Conservation (phyloP, 2,329 filamentous ascomycete genomes). For the Ceratocystis harringtonii region DNA sequence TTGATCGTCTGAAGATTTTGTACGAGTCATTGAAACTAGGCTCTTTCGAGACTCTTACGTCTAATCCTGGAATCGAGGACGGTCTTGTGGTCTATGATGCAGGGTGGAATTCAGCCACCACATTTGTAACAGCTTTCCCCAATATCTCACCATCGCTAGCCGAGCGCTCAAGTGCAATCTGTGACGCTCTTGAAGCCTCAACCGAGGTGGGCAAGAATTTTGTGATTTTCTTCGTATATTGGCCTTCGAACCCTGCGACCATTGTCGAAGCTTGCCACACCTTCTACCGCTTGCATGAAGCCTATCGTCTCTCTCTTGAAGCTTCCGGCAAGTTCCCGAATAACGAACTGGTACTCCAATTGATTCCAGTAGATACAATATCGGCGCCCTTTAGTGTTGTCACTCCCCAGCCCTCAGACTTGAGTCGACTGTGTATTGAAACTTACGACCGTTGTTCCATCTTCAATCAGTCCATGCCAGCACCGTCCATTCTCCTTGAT, state of each 20-base stretch:
- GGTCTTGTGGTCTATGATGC: conserved; percentile 28
- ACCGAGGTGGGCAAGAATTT: conserved; percentile 41
- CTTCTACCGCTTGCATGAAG: conserved; percentile 57
- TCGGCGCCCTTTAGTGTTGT: conserved; percentile 48
- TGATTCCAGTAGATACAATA: conserved; percentile 54
- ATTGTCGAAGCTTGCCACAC: conserved; percentile 57
- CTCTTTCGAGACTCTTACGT: conserved; percentile 38
- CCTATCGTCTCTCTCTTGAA: conserved; percentile 23
- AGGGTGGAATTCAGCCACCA: not conserved
- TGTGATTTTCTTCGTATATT: conserved; percentile 64
- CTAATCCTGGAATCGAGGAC: conserved; percentile 30
- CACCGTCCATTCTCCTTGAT: conserved; percentile 59
- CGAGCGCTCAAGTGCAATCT: conserved; percentile 28
- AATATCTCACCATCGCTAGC: conserved; percentile 26
- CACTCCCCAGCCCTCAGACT: conserved; percentile 44
- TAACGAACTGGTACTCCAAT: conserved; percentile 39
- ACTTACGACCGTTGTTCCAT: conserved; percentile 58
- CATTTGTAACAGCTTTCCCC: conserved; percentile 3
- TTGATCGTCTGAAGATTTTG: conserved; percentile 50
- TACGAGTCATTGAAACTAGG: conserved; percentile 66
- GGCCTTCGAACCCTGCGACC: conserved; percentile 44
- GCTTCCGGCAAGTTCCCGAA: not conserved
- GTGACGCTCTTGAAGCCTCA: conserved; percentile 27
- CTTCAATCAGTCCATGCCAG: conserved; percentile 38
- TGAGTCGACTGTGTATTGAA: conserved; percentile 52